These are phyloP conservation scores for Hymenoscyphus fructigenus DNA, from an alignment of 2,329 filamentous ascomycete species.

Conservation along the genomic window DNA sequence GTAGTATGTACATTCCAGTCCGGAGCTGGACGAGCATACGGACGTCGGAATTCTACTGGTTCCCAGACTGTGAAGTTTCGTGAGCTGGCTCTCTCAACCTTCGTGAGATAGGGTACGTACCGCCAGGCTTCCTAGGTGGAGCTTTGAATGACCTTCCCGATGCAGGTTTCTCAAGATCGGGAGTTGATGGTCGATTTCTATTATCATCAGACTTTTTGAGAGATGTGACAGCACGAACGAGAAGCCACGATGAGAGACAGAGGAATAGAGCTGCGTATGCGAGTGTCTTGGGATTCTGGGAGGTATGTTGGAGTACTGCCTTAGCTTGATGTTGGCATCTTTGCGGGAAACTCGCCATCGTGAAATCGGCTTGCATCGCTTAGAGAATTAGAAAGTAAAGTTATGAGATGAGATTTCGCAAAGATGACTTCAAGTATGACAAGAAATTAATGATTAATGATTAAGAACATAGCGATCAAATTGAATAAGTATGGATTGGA, in stretches of 20 bases:
- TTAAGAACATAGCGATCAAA: neutral
- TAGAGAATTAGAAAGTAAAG: neutral
- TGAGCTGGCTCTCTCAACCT: neutral
- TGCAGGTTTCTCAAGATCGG: constrained; percentile 34
- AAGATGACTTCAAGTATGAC: neutral
- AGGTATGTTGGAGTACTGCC: constrained; percentile 12
- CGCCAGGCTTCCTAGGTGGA: constrained; percentile 34
- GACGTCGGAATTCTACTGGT: constrained; percentile 35
- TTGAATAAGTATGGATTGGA: neutral
- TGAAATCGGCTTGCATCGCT: constrained; percentile 6
- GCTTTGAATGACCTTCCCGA: constrained; percentile 29
- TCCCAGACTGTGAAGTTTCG: constrained; percentile 31
- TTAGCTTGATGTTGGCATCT: constrained; percentile 11
- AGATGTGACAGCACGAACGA: constrained; percentile 21
- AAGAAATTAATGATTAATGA: neutral
- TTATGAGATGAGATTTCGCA: neutral
- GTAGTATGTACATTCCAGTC: constrained; percentile 36
- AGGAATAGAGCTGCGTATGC: constrained; percentile 24
- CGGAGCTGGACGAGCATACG: constrained; percentile 29
- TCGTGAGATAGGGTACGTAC: constrained; percentile 13
- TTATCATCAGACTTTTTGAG: constrained; percentile 24
- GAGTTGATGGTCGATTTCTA: constrained; percentile 27
- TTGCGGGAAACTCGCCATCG: constrained; percentile 8
- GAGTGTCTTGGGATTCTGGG: constrained; percentile 22
- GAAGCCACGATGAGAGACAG: constrained; percentile 26